Evolutionary conservation across 2,329 filamentous ascomycete species (phyloP).

Genomic region (Helicocarpus griseus): DNA sequence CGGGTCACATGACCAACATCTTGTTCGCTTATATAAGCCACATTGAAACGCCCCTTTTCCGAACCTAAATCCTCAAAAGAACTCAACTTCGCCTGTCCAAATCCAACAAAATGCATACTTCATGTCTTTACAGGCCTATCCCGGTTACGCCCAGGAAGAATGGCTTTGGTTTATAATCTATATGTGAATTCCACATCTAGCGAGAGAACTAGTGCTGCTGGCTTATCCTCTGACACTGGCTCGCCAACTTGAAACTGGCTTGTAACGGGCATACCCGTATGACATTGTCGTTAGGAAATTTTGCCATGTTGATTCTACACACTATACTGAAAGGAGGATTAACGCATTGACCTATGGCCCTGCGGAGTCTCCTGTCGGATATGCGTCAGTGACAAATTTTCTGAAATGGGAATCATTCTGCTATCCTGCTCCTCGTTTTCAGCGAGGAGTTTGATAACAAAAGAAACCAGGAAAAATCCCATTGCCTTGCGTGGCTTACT

Average conservation of each 20-base stretch:
- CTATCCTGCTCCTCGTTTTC: not conserved
- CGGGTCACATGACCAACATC: no score
- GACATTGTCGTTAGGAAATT: not conserved
- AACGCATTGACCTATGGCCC: not conserved
- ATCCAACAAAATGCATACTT: no score
- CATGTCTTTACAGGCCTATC: no score
- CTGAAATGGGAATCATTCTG: not conserved
- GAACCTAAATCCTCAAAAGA: no score
- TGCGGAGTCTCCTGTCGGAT: not conserved
- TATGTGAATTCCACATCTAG: not conserved
- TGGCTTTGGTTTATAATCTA: no score
- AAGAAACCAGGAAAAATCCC: no score
- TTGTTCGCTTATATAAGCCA: no score
- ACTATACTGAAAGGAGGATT: not conserved
- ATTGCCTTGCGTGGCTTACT: no score
- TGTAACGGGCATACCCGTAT: not conserved
- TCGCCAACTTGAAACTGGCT: slow-evolving; percentile 1
- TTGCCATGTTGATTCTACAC: not conserved
- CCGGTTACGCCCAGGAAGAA: no score
- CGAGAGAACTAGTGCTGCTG: not conserved
- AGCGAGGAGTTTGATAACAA: not conserved
- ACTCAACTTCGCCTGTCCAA: no score
- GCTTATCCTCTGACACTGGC: not conserved
- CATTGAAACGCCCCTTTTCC: no score
- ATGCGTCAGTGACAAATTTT: not conserved